Percentiles rank a stretch among this genome's conserved stretches.
Conservation (phyloP, 2,329 filamentous ascomycete genomes). For the Fusarium sp. region DNA sequence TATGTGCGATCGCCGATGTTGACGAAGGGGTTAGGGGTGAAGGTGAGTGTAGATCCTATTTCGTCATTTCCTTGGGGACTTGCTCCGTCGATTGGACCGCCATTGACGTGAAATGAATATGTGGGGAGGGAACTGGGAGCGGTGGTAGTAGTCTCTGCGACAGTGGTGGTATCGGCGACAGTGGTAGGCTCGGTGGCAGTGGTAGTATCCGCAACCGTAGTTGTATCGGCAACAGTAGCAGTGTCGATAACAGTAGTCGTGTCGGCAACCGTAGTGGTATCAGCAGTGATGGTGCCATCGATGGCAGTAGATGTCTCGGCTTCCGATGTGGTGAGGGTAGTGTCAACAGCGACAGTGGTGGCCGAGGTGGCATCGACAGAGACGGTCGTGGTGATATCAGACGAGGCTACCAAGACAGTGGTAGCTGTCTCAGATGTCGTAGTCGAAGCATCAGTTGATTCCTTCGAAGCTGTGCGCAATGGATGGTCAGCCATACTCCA, state of each 20-base stretch:
- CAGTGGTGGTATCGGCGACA: not conserved
- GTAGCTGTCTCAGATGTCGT: not conserved
- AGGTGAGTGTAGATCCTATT: too few species aligned
- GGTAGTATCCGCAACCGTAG: not conserved
- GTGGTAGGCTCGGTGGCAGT: not conserved
- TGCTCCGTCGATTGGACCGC: too few species aligned
- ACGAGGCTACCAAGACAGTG: not conserved
- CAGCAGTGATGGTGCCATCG: not conserved
- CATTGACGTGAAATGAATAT: too few species aligned
- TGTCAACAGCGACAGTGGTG: not conserved
- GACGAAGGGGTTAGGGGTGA: too few species aligned
- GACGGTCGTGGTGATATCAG: not conserved
- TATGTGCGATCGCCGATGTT: too few species aligned
- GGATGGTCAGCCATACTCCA: too few species aligned
- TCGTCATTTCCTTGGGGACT: too few species aligned
- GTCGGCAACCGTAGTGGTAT: not conserved
- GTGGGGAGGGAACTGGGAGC: too few species aligned
- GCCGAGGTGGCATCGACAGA: too few species aligned
- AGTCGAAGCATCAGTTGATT: accelerated
- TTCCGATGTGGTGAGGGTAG: not conserved
- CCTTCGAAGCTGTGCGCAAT: not conserved
- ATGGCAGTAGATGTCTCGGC: not conserved
- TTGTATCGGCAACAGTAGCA: too few species aligned
- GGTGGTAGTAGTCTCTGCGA: not conserved
- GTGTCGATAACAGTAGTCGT: not conserved